Conservation (phyloP, 495 filamentous ascomycete species). For the Usnea hakonensis region DNA sequence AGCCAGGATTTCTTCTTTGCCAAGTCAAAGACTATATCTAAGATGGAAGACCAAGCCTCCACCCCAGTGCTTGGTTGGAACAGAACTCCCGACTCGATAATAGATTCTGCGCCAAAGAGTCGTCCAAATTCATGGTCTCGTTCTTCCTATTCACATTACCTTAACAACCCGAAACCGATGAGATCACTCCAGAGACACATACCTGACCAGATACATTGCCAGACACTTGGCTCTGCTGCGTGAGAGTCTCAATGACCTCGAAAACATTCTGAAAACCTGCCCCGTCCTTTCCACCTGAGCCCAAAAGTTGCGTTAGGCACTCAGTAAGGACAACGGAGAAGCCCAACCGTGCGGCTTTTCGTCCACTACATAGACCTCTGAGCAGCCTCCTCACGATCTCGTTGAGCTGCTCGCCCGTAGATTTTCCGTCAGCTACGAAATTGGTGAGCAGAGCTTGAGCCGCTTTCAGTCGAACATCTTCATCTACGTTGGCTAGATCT, state of each 20-base stretch:
- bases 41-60: slow-evolving; percentile 53
- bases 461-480: slow-evolving; percentile 44
- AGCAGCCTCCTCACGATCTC: slow-evolving; percentile 58
- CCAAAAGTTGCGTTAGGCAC: slow-evolving; percentile 48
- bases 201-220: slow-evolving; percentile 60
- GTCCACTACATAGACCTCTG: slow-evolving; percentile 79
- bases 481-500: slow-evolving; percentile 46
- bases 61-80: slow-evolving; percentile 43
- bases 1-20: slow-evolving; percentile 74
- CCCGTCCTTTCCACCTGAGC: slow-evolving; percentile 21
- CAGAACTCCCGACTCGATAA: slow-evolving; percentile 70
- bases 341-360: slow-evolving; percentile 83
- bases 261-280: slow-evolving; percentile 35
- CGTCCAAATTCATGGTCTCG: slow-evolving; percentile 77
- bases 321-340: slow-evolving; percentile 87
- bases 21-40: slow-evolving; percentile 46
- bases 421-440: slow-evolving; percentile 36
- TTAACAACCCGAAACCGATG: neutral
- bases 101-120: slow-evolving; percentile 77
- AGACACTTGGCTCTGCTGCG: slow-evolving; percentile 56
- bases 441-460: slow-evolving; percentile 40
- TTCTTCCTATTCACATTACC: slow-evolving; percentile 53
- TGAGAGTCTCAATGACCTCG: slow-evolving; percentile 55
- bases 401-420: slow-evolving; percentile 36
- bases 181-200: neutral